phyloP scores from a whole-genome alignment of 2,329 filamentous ascomycete species.

The Kalmusia sp. region DNA sequence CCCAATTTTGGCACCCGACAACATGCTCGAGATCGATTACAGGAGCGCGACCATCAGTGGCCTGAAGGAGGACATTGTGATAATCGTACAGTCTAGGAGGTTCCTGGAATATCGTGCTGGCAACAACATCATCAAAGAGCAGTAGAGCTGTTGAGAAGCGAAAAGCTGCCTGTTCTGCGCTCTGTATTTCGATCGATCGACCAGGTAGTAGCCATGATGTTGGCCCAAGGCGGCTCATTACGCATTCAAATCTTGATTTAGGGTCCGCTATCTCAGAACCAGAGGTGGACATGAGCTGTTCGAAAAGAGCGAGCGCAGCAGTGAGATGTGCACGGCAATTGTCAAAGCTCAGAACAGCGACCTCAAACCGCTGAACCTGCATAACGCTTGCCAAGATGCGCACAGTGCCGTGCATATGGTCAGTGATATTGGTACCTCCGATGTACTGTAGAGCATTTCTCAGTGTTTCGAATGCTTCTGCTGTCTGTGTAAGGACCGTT shows the following conservation, averaged over 20 bases:
- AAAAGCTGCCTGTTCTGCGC: constrained; percentile 46
- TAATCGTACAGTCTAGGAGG: constrained; percentile 36
- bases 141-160: constrained; percentile 45
- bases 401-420: constrained; percentile 20
- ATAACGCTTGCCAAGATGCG: constrained; percentile 56
- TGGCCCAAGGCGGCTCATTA: constrained; percentile 8
- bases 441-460: constrained; percentile 14
- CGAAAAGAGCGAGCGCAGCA: constrained; percentile 59
- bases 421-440: constrained; percentile 1
- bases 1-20: constrained; percentile 65
- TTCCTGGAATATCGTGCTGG: constrained; percentile 41
- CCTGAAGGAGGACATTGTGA: constrained; percentile 29
- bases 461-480: constrained; percentile 14
- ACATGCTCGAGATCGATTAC: constrained; percentile 58
- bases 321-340: constrained; percentile 61
- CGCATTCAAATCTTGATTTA: background rate
- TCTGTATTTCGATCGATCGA: constrained; percentile 26
- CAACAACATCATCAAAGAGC: constrained; percentile 46
- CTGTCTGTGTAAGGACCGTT: constrained; percentile 14
- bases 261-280: background rate
- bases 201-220: background rate
- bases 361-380: constrained; percentile 63
- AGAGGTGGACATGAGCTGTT: constrained; percentile 36
- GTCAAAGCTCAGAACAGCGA: constrained; percentile 53
- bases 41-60: constrained; percentile 23